Conservation (phyloP, 192 early-diverging fungal genomes). For the Backusella macrospora region DNA sequence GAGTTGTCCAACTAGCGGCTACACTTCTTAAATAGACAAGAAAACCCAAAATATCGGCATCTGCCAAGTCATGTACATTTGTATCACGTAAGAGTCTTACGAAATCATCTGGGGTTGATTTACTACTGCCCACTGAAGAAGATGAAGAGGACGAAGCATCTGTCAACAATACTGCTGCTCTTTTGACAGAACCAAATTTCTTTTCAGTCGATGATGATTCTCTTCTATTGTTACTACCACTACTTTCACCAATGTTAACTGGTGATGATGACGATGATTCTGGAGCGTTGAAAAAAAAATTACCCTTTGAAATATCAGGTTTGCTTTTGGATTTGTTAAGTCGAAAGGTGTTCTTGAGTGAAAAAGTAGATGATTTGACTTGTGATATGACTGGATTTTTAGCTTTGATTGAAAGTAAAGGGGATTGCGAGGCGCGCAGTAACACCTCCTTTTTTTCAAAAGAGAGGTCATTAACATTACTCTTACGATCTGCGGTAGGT, state of each 20-base stretch:
- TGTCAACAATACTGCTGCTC: slow-evolving; percentile 3
- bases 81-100: slow-evolving; percentile 15
- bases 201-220: background rate
- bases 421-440: slow-evolving; percentile 23
- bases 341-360: slow-evolving; percentile 14
- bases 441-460: slow-evolving; percentile 31
- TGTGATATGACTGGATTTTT: slow-evolving; percentile 24
- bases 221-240: background rate
- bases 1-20: slow-evolving; percentile 38
- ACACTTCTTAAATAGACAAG: slow-evolving; percentile 37
- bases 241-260: background rate
- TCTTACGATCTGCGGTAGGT: slow-evolving; percentile 24
- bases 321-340: slow-evolving; percentile 3
- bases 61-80: slow-evolving; percentile 30
- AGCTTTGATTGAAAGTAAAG: background rate
- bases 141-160: background rate
- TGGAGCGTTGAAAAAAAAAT: background rate
- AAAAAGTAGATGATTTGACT: slow-evolving; percentile 21
- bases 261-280: background rate
- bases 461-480: slow-evolving; percentile 27
- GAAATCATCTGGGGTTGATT: slow-evolving; percentile 32
- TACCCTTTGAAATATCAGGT: background rate
- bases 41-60: slow-evolving; percentile 32
- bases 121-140: background rate
- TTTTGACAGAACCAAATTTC: slow-evolving; percentile 3